Percentiles rank a stretch among this genome's conserved stretches.
Evolutionary conservation across 2,329 filamentous ascomycete genomes (phyloP).

Genomic region (Colletotrichum shisoi): DNA sequence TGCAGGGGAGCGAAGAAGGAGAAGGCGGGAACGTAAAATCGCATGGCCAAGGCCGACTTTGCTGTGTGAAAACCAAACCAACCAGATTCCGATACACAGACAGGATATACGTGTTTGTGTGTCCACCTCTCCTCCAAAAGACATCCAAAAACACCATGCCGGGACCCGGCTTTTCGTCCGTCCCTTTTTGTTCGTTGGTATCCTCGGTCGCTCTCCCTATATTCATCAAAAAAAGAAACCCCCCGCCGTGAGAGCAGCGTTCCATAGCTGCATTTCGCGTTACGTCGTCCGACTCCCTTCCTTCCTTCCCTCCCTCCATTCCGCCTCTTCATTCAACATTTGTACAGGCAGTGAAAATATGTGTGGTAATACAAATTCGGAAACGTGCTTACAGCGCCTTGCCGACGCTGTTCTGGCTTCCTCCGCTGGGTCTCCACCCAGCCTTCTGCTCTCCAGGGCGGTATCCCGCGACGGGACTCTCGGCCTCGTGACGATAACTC

Average conservation of each 20-base stretch:
- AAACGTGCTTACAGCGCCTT: slow-evolving; percentile 34
- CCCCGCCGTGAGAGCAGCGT: not conserved
- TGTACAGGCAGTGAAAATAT: slow-evolving; percentile 31
- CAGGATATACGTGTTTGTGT: slow-evolving; percentile 2
- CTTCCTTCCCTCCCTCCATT: not conserved
- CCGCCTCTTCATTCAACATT: slow-evolving; percentile 16
- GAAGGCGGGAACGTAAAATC: slow-evolving; percentile 6
- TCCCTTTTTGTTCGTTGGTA: slow-evolving; percentile 29
- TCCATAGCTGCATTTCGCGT: slow-evolving; percentile 12
- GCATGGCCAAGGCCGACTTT: slow-evolving; percentile 1
- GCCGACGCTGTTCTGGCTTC: slow-evolving; percentile 38
- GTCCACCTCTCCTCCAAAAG: slow-evolving; percentile 10
- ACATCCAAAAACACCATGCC: slow-evolving; percentile 27
- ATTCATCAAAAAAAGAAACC: slow-evolving; percentile 17
- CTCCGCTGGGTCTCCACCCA: slow-evolving; percentile 27
- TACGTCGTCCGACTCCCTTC: slow-evolving; percentile 10
- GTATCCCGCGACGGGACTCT: slow-evolving; percentile 43
- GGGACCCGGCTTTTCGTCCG: slow-evolving; percentile 11
- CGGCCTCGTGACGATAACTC: slow-evolving; percentile 42
- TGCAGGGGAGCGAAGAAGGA: not conserved
- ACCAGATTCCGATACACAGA: slow-evolving; percentile 2
- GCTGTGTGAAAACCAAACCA: slow-evolving; percentile 6
- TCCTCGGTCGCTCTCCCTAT: slow-evolving; percentile 13
- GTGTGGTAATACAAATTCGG: slow-evolving; percentile 12
- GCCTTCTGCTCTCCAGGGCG: slow-evolving; percentile 34